Evolutionary conservation across 148 eudicot genomes (phyloP), one percentile per base, ranked within the genome.

Genomic region (Vaccinium darrowii): DNA sequence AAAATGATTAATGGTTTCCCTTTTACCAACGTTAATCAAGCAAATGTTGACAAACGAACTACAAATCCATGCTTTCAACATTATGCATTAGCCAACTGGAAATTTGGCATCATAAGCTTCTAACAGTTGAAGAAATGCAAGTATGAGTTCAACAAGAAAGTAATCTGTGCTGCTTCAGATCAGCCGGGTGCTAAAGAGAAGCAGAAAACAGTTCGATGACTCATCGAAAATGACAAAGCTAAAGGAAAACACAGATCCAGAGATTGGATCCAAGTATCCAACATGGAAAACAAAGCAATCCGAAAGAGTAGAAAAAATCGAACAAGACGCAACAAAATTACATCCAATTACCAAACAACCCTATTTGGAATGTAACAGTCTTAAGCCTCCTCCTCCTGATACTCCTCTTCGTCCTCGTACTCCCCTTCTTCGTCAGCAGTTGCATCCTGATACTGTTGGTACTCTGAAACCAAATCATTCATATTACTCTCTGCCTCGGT

Each of bases 371-470:
- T 14, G 30, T 52, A n/a, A 4, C 8, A 4, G 11, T 30, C n/a
- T 79, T 30, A 53, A 23, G 81, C 65, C 13, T 79, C 63, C 63
- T 65, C 72, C 72, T 90, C 87, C 54, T 86, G 63, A 74, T 87
- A 85, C 18, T 30, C 82, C 7, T 82, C 90, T 43, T 86, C 90
- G 6, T 92, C 91, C 8, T 92, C 90, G 43, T 90, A 87, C 7
- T 89, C 91, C 52, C 88, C 94, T 52, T 90, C 92, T 19, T 89
- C 88, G 23, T 90, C 94, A 78, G 86, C 92, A 53, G 90, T 90
- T 16, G 92, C 93, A 81, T 91, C 93, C 72, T 91, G 93, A 30
- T 91, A 91, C 69, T 91, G 93, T 84, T 91, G 93, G 79, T 91
- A 91, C 82, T 91, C 92, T 0, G 93, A 84, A 0, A 91, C 93